A percentile compares a stretch with the other conserved stretches of the same genome.
These are phyloP conservation scores for Trametes gibbosa DNA, from an alignment of 768 basidiomycete species.

Conservation along the genomic window DNA sequence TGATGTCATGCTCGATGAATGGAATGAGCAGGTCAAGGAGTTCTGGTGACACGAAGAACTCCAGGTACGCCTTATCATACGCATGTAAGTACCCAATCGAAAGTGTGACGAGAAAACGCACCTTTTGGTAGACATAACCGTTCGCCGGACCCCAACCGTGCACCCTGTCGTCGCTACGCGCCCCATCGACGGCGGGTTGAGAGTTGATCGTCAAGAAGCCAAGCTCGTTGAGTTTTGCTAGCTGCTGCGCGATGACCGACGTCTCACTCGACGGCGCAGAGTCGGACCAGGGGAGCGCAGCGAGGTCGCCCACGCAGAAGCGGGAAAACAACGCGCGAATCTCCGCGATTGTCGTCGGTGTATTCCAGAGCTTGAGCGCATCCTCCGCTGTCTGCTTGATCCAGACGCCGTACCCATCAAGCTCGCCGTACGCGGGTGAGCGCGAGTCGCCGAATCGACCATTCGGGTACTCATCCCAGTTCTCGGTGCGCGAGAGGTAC, in stretches of 20 bases:
- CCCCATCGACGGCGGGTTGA: slow-evolving; percentile 93
- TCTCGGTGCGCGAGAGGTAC: slow-evolving; percentile 93
- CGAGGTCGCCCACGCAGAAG: slow-evolving; percentile 75
- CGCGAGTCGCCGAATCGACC: slow-evolving; percentile 97
- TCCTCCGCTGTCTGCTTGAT: slow-evolving; percentile 92
- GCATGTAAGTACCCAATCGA: background rate
- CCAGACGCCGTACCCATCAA: slow-evolving; percentile 94
- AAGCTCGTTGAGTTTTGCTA: slow-evolving; percentile 82
- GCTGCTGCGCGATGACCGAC: slow-evolving; percentile 67
- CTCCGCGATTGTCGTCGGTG: slow-evolving; percentile 65
- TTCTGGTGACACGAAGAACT: slow-evolving; percentile 85
- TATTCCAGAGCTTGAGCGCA: slow-evolving; percentile 85
- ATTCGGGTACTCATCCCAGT: slow-evolving; percentile 99
- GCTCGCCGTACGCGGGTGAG: slow-evolving; percentile 96
- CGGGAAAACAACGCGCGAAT: slow-evolving; percentile 72
- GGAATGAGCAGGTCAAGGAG: slow-evolving; percentile 70
- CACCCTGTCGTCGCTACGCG: slow-evolving; percentile 74
- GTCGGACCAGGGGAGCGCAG: slow-evolving; percentile 94
- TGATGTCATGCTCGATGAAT: slow-evolving; percentile 81
- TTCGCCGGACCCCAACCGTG: slow-evolving; percentile 95
- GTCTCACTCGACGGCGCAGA: slow-evolving; percentile 85
- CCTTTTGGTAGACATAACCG: slow-evolving; percentile 96
- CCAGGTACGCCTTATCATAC: slow-evolving; percentile 76
- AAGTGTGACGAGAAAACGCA: slow-evolving; percentile 25
- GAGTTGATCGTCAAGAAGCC: slow-evolving; percentile 98